phyloP scores from a whole-genome alignment of 1,284 basidiomycete species.

The Trametes hirsuta region DNA sequence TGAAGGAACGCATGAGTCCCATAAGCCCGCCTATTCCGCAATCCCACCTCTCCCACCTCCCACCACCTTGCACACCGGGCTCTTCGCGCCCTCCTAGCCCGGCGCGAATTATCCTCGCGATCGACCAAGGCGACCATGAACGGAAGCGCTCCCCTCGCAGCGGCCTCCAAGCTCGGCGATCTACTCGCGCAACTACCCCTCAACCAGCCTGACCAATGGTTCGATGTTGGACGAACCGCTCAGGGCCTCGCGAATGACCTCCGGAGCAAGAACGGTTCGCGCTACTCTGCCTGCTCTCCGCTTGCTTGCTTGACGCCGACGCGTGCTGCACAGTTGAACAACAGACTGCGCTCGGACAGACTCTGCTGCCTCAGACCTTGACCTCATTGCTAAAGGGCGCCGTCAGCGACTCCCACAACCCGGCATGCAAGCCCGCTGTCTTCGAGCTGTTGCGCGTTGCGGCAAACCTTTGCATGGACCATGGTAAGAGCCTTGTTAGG shows the following conservation, averaged over 20 bases:
- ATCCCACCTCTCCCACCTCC: constrained; percentile 7
- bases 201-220: constrained; percentile 49
- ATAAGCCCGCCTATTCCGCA: constrained; percentile 2
- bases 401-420: constrained; percentile 51
- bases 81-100: neutral
- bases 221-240: constrained; percentile 52
- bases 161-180: constrained; percentile 38
- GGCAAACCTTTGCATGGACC: constrained; percentile 82
- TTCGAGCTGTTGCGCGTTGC: constrained; percentile 74
- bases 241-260: constrained; percentile 64
- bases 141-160: constrained; percentile 28
- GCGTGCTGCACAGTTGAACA: constrained; percentile 55
- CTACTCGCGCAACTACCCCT: constrained; percentile 36
- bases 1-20: constrained; percentile 4
- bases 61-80: constrained; percentile 7
- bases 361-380: constrained; percentile 64
- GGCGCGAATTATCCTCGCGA: neutral
- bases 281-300: constrained; percentile 24
- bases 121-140: constrained; percentile 21
- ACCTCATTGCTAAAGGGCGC: constrained; percentile 60
- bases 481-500: constrained; percentile 46
- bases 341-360: constrained; percentile 68
- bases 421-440: constrained; percentile 49
- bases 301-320: constrained; percentile 17
- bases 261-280: constrained; percentile 50